Conservation (phyloP, 1,139 yeast genomes). For the Blastobotrys proliferans region DNA sequence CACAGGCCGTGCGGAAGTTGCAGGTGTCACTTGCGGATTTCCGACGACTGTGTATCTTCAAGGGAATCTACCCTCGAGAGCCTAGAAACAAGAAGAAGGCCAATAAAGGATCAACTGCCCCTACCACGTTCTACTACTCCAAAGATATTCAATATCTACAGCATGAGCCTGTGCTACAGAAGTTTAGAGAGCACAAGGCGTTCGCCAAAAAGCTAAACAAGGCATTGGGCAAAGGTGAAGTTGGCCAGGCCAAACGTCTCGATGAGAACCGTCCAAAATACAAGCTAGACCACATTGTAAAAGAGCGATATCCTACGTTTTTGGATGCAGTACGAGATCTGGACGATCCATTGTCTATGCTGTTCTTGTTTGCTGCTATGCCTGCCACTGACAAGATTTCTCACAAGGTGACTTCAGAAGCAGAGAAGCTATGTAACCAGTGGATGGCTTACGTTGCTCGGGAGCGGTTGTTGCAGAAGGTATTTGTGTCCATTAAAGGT, state of each 20-base stretch:
- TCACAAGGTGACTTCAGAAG: conserved; percentile 76
- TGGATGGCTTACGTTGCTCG: conserved; percentile 94
- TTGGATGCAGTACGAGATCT: conserved; percentile 87
- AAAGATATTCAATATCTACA: conserved; percentile 91
- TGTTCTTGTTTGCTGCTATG: conserved; percentile 87
- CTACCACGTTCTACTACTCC: conserved; percentile 87
- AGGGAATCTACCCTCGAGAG: conserved; percentile 88
- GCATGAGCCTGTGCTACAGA: conserved; percentile 91
- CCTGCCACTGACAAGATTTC: conserved; percentile 88
- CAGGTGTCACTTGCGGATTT: conserved; percentile 97
- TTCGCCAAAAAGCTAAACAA: conserved; percentile 86
- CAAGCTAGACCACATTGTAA: conserved; percentile 83
- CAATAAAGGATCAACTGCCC: conserved; percentile 94
- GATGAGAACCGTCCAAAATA: conserved; percentile 80
- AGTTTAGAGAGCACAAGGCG: conserved; percentile 93
- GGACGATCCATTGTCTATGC: conserved; percentile 94
- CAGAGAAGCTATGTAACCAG: conserved; percentile 81
- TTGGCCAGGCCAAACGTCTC: conserved; percentile 78
- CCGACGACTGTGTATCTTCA: conserved; percentile 94
- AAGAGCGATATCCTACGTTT: conserved; percentile 94
- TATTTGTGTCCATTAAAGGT: conserved; percentile 95
- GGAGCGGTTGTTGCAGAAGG: conserved; percentile 77
- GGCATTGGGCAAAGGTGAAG: conserved; percentile 90
- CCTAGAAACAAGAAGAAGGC: conserved; percentile 96
- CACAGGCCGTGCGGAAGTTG: conserved; percentile 88